A percentile compares a stretch with the other conserved stretches of the same genome.
phyloP scores from a whole-genome alignment of 2,329 filamentous ascomycete species.

The Elsinoe batatas region DNA sequence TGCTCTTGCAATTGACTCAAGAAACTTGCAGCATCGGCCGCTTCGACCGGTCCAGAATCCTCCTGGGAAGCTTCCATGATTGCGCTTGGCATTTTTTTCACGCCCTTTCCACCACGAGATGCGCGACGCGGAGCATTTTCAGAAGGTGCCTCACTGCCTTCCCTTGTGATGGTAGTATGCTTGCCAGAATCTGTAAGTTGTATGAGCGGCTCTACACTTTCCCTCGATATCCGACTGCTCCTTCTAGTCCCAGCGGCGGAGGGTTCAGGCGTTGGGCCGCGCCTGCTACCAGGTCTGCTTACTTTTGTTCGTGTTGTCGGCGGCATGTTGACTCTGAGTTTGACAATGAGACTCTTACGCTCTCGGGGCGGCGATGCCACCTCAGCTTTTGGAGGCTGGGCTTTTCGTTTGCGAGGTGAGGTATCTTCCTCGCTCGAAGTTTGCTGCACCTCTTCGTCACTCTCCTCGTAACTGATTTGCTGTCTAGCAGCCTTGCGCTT shows the following conservation, averaged over 20 bases:
- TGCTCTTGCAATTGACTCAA: slow-evolving; percentile 20
- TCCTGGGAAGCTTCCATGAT: slow-evolving; percentile 48
- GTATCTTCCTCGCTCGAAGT: slow-evolving; percentile 12
- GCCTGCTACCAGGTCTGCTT: slow-evolving; percentile 26
- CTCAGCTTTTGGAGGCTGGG: not conserved
- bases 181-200: slow-evolving; percentile 50
- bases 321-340: slow-evolving; percentile 19
- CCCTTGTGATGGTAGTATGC: slow-evolving; percentile 45
- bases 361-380: too few species aligned
- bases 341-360: slow-evolving; percentile 3
- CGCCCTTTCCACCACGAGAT: slow-evolving; percentile 37
- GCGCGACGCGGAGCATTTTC: slow-evolving; percentile 35
- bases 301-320: slow-evolving; percentile 16
- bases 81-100: slow-evolving; percentile 39
- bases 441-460: slow-evolving; percentile 30
- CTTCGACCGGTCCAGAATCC: slow-evolving; percentile 27
- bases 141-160: slow-evolving; percentile 41
- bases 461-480: slow-evolving; percentile 44
- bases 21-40: slow-evolving; percentile 23
- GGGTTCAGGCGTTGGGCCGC: slow-evolving; percentile 7
- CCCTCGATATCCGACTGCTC: slow-evolving; percentile 50
- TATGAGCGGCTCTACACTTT: slow-evolving; percentile 46
- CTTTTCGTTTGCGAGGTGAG: not conserved
- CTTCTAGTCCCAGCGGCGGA: slow-evolving; percentile 29
- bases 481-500: slow-evolving; percentile 48